Evolutionary conservation across 345 rosid genomes (phyloP).

Genomic region (Murraya paniculata): DNA sequence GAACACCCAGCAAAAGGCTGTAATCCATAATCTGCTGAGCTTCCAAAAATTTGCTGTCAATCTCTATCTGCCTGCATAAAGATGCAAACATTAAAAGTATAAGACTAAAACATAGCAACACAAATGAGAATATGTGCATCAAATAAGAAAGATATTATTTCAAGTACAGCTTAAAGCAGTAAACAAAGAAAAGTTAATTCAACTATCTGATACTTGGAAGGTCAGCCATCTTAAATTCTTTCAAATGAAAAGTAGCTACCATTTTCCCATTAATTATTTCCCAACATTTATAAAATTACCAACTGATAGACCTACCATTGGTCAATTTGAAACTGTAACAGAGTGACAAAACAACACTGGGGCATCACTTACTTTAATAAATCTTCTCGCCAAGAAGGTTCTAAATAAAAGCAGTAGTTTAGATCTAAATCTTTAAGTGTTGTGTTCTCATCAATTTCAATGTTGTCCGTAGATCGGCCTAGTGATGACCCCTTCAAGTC

Average conservation of each 20-base stretch:
- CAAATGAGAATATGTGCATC: not conserved
- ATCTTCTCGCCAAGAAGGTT: constrained; percentile 95
- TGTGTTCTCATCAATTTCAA: constrained; percentile 94
- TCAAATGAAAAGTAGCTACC: constrained; percentile 3
- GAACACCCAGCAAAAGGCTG: constrained; percentile 96
- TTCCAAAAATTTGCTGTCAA: constrained; percentile 81
- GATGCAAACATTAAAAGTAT: constrained; percentile 1
- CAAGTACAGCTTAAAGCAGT: not conserved
- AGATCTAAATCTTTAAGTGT: constrained; percentile 96
- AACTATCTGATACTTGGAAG: constrained; percentile 5
- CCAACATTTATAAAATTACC: not conserved
- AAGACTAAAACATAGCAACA: not conserved
- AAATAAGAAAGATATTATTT: not conserved
- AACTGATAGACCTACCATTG: not conserved
- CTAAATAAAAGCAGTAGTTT: constrained; percentile 69
- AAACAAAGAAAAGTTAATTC: not conserved
- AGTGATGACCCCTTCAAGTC: constrained; percentile 95
- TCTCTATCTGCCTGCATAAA: constrained; percentile 74
- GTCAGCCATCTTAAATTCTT: not conserved
- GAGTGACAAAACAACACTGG: constrained; percentile 5
- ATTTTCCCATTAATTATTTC: not conserved
- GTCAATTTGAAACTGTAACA: not conserved
- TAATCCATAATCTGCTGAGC: constrained; percentile 92
- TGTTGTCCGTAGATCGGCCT: constrained; percentile 87
- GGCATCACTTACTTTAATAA: constrained; percentile 59